Conservation (phyloP, 805 yeast species). For the Crinitomyces ghanaensis region DNA sequence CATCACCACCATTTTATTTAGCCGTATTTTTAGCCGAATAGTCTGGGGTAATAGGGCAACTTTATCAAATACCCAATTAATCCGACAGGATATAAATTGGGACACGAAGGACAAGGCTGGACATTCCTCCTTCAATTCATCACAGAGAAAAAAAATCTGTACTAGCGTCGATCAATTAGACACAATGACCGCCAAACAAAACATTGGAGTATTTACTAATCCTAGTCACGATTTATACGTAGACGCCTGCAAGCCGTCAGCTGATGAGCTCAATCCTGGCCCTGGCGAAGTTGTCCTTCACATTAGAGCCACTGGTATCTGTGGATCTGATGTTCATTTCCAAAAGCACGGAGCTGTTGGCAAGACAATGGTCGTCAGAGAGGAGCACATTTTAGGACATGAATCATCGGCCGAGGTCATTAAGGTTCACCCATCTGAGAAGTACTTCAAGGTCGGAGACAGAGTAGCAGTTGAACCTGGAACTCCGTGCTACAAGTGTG, state of each 20-base stretch:
- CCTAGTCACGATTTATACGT: constrained; percentile 24
- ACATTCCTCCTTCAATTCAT: too few species aligned
- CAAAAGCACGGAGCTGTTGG: constrained; percentile 55
- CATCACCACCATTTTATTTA: too few species aligned
- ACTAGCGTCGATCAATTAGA: too few species aligned
- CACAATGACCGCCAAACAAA: constrained; percentile 11
- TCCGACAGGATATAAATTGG: too few species aligned
- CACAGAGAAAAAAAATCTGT: too few species aligned
- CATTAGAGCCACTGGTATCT: constrained; percentile 57
- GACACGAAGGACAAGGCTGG: too few species aligned
- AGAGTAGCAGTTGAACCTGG: constrained; percentile 38
- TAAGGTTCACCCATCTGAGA: constrained; percentile 35
- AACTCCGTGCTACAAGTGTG: constrained; percentile 35
- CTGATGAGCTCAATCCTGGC: constrained; percentile 22
- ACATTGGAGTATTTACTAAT: constrained; percentile 25
- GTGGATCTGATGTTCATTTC: constrained; percentile 67
- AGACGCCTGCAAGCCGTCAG: constrained; percentile 21
- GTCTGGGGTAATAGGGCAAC: too few species aligned
- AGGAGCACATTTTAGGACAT: constrained; percentile 52
- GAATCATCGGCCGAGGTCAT: constrained; percentile 42
- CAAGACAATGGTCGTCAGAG: constrained; percentile 42
- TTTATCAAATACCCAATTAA: too few species aligned
- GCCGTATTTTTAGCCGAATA: too few species aligned
- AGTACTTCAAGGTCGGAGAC: constrained; percentile 36
- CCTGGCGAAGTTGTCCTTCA: constrained; percentile 40